A percentile compares a stretch with the other conserved stretches of the same genome.
Evolutionary conservation across 345 rosid species (phyloP).

Genomic region (Populus alba): DNA sequence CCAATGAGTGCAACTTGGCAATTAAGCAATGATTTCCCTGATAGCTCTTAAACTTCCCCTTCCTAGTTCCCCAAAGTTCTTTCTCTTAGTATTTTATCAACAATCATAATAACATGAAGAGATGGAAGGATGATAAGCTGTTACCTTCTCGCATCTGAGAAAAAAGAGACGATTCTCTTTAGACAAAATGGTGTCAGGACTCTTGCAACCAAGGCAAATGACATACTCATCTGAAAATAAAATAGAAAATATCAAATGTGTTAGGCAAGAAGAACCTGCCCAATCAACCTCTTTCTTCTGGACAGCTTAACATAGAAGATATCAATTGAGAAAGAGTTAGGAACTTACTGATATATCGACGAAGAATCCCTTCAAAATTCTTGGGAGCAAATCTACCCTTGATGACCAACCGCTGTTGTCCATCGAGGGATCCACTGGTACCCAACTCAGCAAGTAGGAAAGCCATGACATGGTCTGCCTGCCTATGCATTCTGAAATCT

Average conservation of each 20-base stretch:
- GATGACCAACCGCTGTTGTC: constrained; percentile 85
- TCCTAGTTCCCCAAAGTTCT: neutral
- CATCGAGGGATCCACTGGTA: constrained; percentile 93
- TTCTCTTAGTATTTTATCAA: neutral
- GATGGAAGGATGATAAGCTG: neutral
- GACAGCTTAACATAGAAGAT: neutral
- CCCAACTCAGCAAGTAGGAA: constrained; percentile 94
- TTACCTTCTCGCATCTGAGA: constrained; percentile 40
- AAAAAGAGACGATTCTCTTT: constrained; percentile 40
- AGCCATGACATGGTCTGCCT: constrained; percentile 89
- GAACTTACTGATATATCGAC: constrained; percentile 84
- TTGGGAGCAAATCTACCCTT: constrained; percentile 94
- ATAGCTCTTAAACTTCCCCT: neutral
- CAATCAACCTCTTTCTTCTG: neutral
- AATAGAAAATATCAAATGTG: neutral
- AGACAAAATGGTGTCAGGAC: constrained; percentile 38
- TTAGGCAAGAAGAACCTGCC: neutral
- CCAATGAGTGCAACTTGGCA: neutral
- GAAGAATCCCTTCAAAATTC: constrained; percentile 80
- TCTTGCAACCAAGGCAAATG: constrained; percentile 38
- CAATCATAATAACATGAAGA: neutral
- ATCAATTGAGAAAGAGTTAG: constrained; percentile 1
- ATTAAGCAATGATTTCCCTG: neutral
- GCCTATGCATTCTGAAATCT: constrained; percentile 75
- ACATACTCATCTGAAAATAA: constrained; percentile 37